Conservation (phyloP, 768 basidiomycete genomes). For the Candolleomyces aberdarensis region DNA sequence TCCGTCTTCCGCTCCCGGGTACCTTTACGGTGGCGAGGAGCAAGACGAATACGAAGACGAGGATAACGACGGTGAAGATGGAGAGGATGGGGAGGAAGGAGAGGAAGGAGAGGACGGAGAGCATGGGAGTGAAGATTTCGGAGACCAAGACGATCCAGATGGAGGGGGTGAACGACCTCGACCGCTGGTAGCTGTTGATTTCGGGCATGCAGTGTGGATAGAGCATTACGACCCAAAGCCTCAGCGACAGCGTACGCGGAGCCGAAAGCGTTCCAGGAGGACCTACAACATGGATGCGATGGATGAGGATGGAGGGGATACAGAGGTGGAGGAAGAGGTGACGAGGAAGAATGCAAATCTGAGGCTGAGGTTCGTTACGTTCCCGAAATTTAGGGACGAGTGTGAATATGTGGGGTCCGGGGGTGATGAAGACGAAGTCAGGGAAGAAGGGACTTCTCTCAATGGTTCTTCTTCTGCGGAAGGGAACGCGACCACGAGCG, state of each 20-base stretch:
- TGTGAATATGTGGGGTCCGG: conserved; percentile 19
- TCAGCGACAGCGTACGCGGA: conserved; percentile 13
- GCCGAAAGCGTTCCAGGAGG: background rate
- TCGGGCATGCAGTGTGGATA: conserved; percentile 86
- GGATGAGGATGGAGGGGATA: conserved; percentile 1
- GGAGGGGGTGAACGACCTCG: conserved; percentile 44
- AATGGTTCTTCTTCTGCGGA: too few relatives aligned
- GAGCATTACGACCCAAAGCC: conserved; percentile 41
- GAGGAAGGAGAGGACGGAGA: conserved; percentile 21
- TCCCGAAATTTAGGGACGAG: conserved; percentile 51
- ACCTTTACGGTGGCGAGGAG: background rate
- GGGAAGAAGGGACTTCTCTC: background rate
- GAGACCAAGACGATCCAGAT: too few relatives aligned
- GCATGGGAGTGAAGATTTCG: too few relatives aligned
- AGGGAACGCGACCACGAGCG: too few relatives aligned
- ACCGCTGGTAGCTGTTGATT: conserved; percentile 79
- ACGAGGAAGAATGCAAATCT: conserved; percentile 27
- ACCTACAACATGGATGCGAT: too few relatives aligned
- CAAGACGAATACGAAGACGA: conserved; percentile 12
- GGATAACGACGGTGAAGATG: conserved; percentile 30
- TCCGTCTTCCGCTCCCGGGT: background rate
- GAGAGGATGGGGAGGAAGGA: conserved; percentile 30
- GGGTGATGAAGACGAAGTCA: conserved; percentile 9
- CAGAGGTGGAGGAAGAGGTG: conserved; percentile 24
- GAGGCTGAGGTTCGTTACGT: conserved; percentile 64